Conservation (phyloP, 768 basidiomycete genomes). For the Pleurotus platypus region DNA sequence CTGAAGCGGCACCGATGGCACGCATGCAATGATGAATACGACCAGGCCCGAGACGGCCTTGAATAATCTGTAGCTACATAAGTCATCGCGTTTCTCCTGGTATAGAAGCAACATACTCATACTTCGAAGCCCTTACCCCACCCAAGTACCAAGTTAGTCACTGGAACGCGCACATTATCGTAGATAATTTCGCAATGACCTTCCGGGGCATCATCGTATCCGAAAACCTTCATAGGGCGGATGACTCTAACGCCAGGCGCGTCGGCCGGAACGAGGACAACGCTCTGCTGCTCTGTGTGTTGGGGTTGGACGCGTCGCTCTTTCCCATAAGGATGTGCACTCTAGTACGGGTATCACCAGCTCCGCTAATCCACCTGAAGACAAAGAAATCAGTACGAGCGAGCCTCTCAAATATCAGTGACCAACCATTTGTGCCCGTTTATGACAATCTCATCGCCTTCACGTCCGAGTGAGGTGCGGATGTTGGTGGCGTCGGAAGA, state of each 20-base stretch:
- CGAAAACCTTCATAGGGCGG: constrained; percentile 89
- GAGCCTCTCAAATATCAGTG: background rate
- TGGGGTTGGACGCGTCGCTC: constrained; percentile 81
- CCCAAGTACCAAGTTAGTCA: constrained; percentile 79
- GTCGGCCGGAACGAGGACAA: constrained; percentile 91
- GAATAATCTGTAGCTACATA: constrained; percentile 61
- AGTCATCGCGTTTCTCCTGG: no score
- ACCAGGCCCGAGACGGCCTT: constrained; percentile 93
- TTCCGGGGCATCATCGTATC: constrained; percentile 93
- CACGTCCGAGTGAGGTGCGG: constrained; percentile 77
- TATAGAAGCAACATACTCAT: constrained; percentile 31
- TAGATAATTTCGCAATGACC: constrained; percentile 96
- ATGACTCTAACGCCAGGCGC: constrained; percentile 83
- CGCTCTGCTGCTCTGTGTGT: constrained; percentile 83
- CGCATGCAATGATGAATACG: constrained; percentile 98
- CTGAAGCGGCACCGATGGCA: constrained; percentile 84
- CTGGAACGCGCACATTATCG: constrained; percentile 87
- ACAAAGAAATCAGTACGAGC: background rate
- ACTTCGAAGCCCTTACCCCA: constrained; percentile 97
- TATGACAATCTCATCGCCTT: constrained; percentile 86
- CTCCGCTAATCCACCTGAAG: constrained; percentile 92
- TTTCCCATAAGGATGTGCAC: constrained; percentile 95
- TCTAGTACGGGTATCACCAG: constrained; percentile 88
- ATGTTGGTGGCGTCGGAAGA: constrained; percentile 97
- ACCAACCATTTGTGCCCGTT: constrained; percentile 93